Evolutionary conservation across 2,329 filamentous ascomycete genomes (phyloP), one percentile per base, ranked within the genome.

Genomic region (Periconia sp.): DNA sequence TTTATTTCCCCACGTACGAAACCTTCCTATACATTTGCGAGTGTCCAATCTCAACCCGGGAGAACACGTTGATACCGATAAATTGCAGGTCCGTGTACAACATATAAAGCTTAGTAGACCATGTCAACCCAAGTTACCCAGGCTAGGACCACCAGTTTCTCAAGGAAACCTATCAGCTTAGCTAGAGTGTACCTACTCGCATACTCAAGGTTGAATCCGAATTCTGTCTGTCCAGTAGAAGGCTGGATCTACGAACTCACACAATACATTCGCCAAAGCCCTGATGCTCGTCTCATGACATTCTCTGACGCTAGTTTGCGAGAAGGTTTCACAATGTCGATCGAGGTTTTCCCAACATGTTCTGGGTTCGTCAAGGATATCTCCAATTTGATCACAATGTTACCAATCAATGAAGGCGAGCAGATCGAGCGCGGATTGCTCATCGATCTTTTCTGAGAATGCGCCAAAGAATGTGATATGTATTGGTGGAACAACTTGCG

Each of bases 371-470:
- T 46, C 4, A n/a, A 13, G 1, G 43, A 46, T 17, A 25, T 35
- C 6, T 38, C 5, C 12, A 8, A 22, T 19, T 18, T 46, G 3
- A 28, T 38, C 16, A 9, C 21, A 15, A 37, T 41, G 43, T 24
- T 46, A 12, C 43, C 43, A 2, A 34, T 46, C 21, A 18, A 34
- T 10, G 21, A 28, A n/a, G 35, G 33, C 5, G 18, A 13, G 15
- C 2, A 8, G 16, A 32, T 46, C 17, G 43, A 46, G 34, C 16
- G 33, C 11, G 35, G 34, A 13, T 8, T 38, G 28, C n/a, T 38
- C n/a, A 23, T 41, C 15, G 38, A 46, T 4, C 17, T 46, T 15
- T 7, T 42, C 9, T 4, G 12, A 1, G 22, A 30, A 9, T 31
- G 37, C 2, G 43, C 37, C 3, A 11, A 28, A 15, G 37, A 46